Evolutionary conservation across 164 flowering plant genomes (phyloP).

Genomic region (Echeveria elegans): DNA sequence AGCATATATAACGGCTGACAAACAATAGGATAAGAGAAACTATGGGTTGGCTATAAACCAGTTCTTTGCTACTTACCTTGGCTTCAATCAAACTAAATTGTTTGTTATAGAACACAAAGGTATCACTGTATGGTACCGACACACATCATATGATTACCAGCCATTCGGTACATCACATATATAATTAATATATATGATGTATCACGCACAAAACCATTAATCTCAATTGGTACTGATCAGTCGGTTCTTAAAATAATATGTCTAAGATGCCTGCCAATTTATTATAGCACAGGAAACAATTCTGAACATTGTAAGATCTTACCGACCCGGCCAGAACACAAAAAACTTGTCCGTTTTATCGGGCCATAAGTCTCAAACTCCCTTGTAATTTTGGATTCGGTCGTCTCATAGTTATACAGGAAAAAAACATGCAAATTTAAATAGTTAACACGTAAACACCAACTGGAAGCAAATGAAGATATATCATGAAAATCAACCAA

Average conservation of each 20-base stretch:
- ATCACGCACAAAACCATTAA: neutral
- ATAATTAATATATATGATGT: neutral
- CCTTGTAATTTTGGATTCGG: conserved; percentile 92
- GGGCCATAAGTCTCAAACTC: conserved; percentile 99
- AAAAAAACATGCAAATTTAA: too few relatives aligned
- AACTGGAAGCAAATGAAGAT: neutral
- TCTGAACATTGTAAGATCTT: conserved; percentile 27
- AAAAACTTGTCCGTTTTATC: conserved; percentile 95
- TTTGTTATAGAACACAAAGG: neutral
- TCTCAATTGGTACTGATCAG: neutral
- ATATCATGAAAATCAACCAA: too few relatives aligned
- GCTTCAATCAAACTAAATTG: neutral
- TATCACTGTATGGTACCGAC: neutral
- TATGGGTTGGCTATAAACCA: neutral
- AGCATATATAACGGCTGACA: neutral
- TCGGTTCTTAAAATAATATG: neutral
- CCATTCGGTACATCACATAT: neutral
- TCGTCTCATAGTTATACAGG: conserved; percentile 90
- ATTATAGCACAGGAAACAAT: neutral
- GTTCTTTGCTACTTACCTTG: neutral
- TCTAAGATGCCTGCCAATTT: neutral
- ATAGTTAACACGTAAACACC: neutral
- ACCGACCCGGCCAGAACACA: conserved; percentile 47
- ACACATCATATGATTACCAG: neutral
- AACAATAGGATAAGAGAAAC: neutral